Evolutionary conservation across 768 basidiomycete species (phyloP), one percentile per base, ranked within the genome.

Genomic region (Bullera alba): DNA sequence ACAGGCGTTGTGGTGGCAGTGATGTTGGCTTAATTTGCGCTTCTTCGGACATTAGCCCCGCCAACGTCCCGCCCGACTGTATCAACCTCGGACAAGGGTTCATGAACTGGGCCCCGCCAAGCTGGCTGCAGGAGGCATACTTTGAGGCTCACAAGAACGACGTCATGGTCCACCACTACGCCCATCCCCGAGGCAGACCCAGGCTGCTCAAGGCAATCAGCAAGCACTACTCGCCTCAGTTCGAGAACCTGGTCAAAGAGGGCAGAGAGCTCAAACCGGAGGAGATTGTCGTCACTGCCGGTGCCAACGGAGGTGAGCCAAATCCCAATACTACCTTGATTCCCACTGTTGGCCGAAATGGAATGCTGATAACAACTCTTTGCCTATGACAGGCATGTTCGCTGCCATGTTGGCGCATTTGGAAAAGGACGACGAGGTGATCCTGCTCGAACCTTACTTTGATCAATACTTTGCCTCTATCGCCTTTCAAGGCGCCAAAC

Each of bases 361-460:
- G 28, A 45, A 22, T 15, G 10, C 26, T 46, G 7, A 35, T n/a
- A 15, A 17, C 23, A 2, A 19, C 34, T 39, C 27, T 34, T 29
- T 29, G 25, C 4, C 26, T 27, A 15, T 32, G 30, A 22, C 70
- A 90, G 92, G 93, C 22, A 86, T 90, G 78, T 97, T 93, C 72
- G 82, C 92, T 44, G 87, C 91, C 45, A 87, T 93, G 61, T 81
- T 83, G 10, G 95, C 95, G 0, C 96, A 93, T 75, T 74, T 95
- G 32, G 84, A 96, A 54, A 78, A 80, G 30, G 93, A 86, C 3
- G 95, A 97, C 65, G 95, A 99, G 72, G 93, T 97, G 56, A 93
- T 99, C 73, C 84, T 96, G 81, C 92, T 97, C 66, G 95, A 97
- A 74, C 93, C 92, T 1, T 95, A 89, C 78, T 96, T 95, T 67